A percentile compares a stretch with the other conserved stretches of the same genome.
These are phyloP conservation scores for Paramecium primaurelia DNA, from an alignment of 73 alveolate genomes.

Conservation along the genomic window DNA sequence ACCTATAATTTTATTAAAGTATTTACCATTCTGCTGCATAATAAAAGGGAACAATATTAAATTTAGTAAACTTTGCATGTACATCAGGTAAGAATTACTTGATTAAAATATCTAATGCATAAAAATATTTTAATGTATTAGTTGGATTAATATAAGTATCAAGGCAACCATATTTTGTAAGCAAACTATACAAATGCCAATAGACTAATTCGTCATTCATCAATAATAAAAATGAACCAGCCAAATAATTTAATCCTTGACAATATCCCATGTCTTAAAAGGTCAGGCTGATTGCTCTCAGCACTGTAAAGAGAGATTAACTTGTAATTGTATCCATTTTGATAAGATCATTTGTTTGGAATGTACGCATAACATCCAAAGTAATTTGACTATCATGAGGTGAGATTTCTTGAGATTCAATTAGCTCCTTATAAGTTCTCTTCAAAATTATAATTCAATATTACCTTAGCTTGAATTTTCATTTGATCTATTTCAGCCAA, in stretches of 20 bases:
- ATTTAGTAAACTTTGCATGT: not conserved
- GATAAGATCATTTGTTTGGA: constrained; percentile 39
- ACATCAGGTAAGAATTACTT: constrained; percentile 55
- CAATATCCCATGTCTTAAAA: constrained; percentile 64
- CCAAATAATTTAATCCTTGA: constrained; percentile 53
- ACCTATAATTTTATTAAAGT: not conserved
- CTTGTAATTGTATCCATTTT: constrained; percentile 45
- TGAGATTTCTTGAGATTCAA: constrained; percentile 20
- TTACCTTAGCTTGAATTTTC: constrained; percentile 20
- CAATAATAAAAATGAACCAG: constrained; percentile 47
- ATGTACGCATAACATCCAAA: constrained; percentile 50
- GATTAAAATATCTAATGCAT: constrained; percentile 22
- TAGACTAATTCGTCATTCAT: constrained; percentile 55
- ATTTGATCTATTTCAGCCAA: constrained; percentile 36
- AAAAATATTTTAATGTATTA: constrained; percentile 13
- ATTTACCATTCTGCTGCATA: constrained; percentile 60
- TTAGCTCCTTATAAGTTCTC: constrained; percentile 16
- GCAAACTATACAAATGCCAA: constrained; percentile 55
- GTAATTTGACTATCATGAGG: constrained; percentile 52
- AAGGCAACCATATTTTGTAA: constrained; percentile 41
- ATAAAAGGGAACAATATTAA: constrained; percentile 45
- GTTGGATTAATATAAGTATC: constrained; percentile 55
- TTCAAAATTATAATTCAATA: not conserved
- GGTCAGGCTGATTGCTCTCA: constrained; percentile 56
- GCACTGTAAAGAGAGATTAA: constrained; percentile 42